Conservation (phyloP, 139 green algal genomes). For the Chlorella ohadii region DNA sequence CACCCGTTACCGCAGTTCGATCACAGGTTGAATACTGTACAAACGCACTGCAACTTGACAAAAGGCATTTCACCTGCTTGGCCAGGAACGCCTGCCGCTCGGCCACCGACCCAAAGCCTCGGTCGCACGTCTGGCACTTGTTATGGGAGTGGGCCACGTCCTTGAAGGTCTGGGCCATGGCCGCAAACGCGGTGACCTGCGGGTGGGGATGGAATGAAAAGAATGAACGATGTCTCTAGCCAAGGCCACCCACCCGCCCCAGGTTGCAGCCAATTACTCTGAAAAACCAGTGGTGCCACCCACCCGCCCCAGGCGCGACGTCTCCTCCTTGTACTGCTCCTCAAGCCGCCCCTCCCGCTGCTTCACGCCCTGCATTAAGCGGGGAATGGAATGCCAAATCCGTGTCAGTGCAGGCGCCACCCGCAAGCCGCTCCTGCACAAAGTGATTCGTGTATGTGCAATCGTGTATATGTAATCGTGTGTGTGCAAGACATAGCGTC, state of each 20-base stretch:
- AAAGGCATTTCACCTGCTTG: not conserved
- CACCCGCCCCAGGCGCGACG: not conserved
- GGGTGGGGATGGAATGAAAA: not conserved
- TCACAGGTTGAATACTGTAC: too few species aligned
- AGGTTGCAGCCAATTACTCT: too few species aligned
- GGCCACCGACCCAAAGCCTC: constrained; percentile 23
- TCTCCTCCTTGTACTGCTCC: not conserved
- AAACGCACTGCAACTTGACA: too few species aligned
- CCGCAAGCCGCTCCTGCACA: too few species aligned
- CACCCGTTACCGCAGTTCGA: too few species aligned
- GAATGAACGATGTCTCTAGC: too few species aligned
- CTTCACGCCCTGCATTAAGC: constrained; percentile 4
- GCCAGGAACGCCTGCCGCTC: constrained; percentile 49
- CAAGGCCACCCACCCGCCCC: too few species aligned
- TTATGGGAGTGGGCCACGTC: constrained; percentile 18
- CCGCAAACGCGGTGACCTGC: not conserved
- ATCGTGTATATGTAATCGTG: too few species aligned
- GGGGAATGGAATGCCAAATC: too few species aligned
- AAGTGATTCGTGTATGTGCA: too few species aligned
- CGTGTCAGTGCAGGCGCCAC: too few species aligned
- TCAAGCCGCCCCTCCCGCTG: constrained; percentile 6
- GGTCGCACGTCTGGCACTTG: constrained; percentile 51
- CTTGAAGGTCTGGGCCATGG: not conserved
- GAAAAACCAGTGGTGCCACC: not conserved
- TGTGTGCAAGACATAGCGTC: too few species aligned